Conservation (phyloP, 2,329 filamentous ascomycete genomes). For the Scedosporium minutisporum region DNA sequence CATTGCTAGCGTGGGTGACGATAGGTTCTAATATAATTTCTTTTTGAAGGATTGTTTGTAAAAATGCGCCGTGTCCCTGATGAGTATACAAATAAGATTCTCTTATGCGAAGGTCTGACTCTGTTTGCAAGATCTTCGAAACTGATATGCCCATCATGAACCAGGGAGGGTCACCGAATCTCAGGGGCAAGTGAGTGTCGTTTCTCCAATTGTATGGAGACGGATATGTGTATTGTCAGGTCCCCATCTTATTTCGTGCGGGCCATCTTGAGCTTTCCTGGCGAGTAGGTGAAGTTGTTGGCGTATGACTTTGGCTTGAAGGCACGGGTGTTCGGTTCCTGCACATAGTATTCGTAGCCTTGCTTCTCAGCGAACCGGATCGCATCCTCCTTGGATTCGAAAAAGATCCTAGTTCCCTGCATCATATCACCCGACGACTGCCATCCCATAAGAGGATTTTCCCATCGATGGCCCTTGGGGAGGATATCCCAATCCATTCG, state of each 20-base stretch:
- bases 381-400: slow-evolving; percentile 89
- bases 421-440: slow-evolving; percentile 90
- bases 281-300: slow-evolving; percentile 84
- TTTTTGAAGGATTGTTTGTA: neutral
- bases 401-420: slow-evolving; percentile 86
- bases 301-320: slow-evolving; percentile 90
- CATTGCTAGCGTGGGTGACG: too few species aligned
- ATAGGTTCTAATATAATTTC: too few species aligned
- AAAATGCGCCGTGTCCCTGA: neutral
- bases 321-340: slow-evolving; percentile 85
- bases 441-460: slow-evolving; percentile 98
- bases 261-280: slow-evolving; percentile 80
- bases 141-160: too few species aligned
- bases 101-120: neutral
- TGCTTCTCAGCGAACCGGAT: slow-evolving; percentile 96
- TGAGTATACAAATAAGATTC: neutral
- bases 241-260: slow-evolving; percentile 57
- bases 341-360: slow-evolving; percentile 97
- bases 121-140: too few species aligned
- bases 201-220: neutral
- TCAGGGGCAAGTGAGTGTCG: too few species aligned
- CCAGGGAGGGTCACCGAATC: too few species aligned
- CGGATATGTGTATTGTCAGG: neutral
- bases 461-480: slow-evolving; percentile 88
- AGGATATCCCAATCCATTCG: slow-evolving; percentile 98